These are phyloP conservation scores for Clavispora santaluciae DNA, from an alignment of 805 yeast species.

Conservation along the genomic window DNA sequence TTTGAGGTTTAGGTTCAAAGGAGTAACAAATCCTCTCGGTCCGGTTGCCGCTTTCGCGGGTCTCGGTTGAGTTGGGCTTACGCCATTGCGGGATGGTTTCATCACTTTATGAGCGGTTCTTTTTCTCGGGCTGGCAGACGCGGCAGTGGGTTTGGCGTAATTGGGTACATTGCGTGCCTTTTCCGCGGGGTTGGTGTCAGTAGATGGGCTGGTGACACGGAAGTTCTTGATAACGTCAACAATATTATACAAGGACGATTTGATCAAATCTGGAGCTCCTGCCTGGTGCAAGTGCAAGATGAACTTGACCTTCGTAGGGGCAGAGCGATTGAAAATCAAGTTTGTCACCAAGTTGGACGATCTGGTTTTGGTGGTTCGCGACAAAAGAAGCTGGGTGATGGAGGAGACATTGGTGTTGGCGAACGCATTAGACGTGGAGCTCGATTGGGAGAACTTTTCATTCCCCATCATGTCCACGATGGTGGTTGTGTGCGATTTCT, in stretches of 20 bases:
- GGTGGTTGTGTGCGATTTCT: conserved; percentile 16
- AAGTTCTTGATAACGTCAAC: conserved; percentile 19
- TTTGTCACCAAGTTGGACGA: conserved; percentile 25
- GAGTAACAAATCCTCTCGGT: neutral
- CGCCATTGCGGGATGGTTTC: neutral
- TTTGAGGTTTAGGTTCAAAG: neutral
- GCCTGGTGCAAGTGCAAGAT: conserved; percentile 24
- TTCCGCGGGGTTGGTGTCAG: neutral
- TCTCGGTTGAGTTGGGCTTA: neutral
- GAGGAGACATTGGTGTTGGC: conserved; percentile 26
- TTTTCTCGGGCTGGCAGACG: conserved; percentile 18
- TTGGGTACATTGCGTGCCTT: conserved; percentile 13
- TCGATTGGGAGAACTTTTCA: conserved; percentile 18
- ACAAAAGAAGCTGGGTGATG: conserved; percentile 20
- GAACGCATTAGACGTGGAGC: conserved; percentile 16
- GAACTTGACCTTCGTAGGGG: conserved; percentile 13
- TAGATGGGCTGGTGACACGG: neutral
- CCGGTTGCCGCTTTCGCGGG: neutral
- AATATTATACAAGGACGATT: conserved; percentile 24
- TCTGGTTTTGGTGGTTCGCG: conserved; percentile 12
- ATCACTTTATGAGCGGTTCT: neutral
- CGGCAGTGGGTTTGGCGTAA: conserved; percentile 30
- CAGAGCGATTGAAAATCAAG: conserved; percentile 18
- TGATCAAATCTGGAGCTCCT: conserved; percentile 21
- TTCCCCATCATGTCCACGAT: conserved; percentile 28